phyloP scores from a whole-genome alignment of 2,329 filamentous ascomycete species.

The Fusarium subtropicale region DNA sequence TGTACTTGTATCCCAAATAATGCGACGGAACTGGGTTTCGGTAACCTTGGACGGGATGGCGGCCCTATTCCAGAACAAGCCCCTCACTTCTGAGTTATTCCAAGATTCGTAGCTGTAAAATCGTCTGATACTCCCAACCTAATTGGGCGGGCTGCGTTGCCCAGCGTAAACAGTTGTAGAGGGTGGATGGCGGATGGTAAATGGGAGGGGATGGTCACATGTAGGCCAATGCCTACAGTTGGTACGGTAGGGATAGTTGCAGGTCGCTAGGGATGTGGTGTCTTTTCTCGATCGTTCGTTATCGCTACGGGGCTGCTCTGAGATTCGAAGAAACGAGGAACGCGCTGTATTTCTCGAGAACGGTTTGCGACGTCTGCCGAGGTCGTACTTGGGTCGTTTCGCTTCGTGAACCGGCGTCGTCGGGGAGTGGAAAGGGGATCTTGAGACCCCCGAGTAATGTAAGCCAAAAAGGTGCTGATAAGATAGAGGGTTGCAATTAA shows the following conservation, averaged over 20 bases:
- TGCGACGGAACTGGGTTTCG: slow-evolving; percentile 31
- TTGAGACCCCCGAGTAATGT: slow-evolving; percentile 42
- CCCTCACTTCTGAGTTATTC: slow-evolving; percentile 42
- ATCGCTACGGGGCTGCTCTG: slow-evolving; percentile 15
- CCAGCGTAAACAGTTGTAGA: slow-evolving; percentile 39
- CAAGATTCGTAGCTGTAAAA: slow-evolving; percentile 23
- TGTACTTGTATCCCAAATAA: slow-evolving; percentile 46
- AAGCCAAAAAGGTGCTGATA: slow-evolving; percentile 42
- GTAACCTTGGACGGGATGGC: slow-evolving; percentile 42
- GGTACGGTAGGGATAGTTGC: slow-evolving; percentile 9
- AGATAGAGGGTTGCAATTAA: slow-evolving; percentile 45
- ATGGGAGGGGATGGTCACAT: slow-evolving; percentile 46
- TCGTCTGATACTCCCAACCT: slow-evolving; percentile 32
- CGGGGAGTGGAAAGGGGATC: slow-evolving; percentile 47
- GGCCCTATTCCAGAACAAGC: slow-evolving; percentile 34
- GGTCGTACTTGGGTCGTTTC: slow-evolving; percentile 35
- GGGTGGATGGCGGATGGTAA: slow-evolving; percentile 42
- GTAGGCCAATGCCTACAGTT: slow-evolving; percentile 37
- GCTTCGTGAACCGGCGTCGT: slow-evolving; percentile 42
- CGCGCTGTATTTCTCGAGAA: slow-evolving; percentile 4
- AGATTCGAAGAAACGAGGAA: neutral
- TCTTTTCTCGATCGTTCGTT: slow-evolving; percentile 30
- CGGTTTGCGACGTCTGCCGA: slow-evolving; percentile 27
- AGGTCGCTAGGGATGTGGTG: slow-evolving; percentile 37
- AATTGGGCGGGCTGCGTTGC: slow-evolving; percentile 44